Evolutionary conservation across 257 asterid genomes (phyloP).

Genomic region (Paraleonurus japonicus): DNA sequence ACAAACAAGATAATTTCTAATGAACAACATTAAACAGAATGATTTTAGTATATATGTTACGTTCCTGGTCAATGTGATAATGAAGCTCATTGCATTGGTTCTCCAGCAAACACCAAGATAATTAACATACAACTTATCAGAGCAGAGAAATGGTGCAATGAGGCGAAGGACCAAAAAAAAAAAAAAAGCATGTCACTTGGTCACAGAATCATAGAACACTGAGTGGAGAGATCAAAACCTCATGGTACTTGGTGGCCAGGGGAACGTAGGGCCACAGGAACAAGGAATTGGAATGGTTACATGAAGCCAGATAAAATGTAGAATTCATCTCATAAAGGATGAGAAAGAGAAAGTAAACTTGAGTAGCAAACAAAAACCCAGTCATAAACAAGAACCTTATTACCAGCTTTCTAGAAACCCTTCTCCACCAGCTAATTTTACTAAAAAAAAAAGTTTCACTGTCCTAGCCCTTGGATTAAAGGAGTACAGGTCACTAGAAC

Average conservation of each 20-base stretch:
- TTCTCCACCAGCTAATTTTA: background rate
- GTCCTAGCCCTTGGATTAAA: background rate
- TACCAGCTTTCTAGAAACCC: background rate
- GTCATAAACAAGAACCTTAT: background rate
- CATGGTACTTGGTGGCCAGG: constrained; percentile 10
- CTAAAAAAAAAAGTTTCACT: no score
- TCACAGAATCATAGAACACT: background rate
- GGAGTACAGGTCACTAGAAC: background rate
- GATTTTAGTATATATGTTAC: background rate
- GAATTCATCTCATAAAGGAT: background rate
- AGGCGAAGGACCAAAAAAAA: background rate
- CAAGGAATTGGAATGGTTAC: no score
- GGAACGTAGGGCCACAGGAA: no score
- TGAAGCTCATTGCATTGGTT: constrained; percentile 1
- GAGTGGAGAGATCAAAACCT: background rate
- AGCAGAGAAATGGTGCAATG: background rate
- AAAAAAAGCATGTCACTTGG: background rate
- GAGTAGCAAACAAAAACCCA: background rate
- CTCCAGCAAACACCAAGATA: constrained; percentile 12
- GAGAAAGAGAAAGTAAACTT: background rate
- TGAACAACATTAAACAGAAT: background rate
- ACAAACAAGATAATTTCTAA: background rate
- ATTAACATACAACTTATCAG: background rate
- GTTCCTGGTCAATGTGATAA: background rate
- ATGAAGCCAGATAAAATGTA: no score